These are phyloP conservation scores for Vachellia collinsii DNA, from an alignment of 306 rosid species.

Conservation along the genomic window DNA sequence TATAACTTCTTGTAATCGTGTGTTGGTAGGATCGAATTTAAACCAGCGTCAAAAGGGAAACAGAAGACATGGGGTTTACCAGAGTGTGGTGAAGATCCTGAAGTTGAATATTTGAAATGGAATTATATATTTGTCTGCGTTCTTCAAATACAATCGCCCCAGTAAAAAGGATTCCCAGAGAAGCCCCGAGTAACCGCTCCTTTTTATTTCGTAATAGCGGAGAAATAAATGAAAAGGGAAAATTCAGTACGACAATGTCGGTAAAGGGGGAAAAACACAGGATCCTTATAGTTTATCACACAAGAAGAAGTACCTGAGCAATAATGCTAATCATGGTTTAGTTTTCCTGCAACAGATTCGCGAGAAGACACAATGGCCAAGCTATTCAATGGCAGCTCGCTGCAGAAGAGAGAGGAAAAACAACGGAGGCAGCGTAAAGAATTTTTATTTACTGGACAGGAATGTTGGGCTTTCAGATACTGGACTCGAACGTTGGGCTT, in stretches of 20 bases:
- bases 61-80: conserved; percentile 41
- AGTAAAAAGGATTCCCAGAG: conserved; percentile 67
- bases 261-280: not conserved
- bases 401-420: not conserved
- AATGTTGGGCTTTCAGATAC: not conserved
- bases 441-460: not conserved
- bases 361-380: not conserved
- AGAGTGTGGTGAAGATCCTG: conserved; percentile 34
- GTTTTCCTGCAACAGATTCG: conserved; percentile 20
- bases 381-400: not conserved
- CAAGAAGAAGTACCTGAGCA: conserved; percentile 55
- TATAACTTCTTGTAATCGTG: not conserved
- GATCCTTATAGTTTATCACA: not conserved
- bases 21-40: not conserved
- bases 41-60: not conserved
- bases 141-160: conserved; percentile 65
- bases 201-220: conserved; percentile 25
- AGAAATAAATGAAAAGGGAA: not conserved
- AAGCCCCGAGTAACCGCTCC: conserved; percentile 72
- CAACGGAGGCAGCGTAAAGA: not conserved
- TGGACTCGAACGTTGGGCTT: not conserved
- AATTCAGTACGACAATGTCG: not conserved
- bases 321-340: conserved; percentile 75
- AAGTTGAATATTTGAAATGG: conserved; percentile 56
- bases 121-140: conserved; percentile 60